Conservation (phyloP, 495 filamentous ascomycete species). For the Talaromyces proteolyticus region DNA sequence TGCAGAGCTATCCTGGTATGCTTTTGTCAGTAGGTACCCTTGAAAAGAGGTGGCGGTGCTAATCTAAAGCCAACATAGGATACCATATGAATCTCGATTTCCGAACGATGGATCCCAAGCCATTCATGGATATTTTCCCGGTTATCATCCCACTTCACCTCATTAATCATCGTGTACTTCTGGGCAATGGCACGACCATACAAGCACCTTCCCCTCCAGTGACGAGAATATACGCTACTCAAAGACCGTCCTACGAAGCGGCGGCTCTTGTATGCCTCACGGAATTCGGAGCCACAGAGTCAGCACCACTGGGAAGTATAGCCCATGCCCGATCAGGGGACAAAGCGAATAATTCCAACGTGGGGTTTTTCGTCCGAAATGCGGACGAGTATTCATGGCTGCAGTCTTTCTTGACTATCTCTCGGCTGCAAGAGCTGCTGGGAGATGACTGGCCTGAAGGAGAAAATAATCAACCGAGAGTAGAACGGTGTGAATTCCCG, state of each 20-base stretch:
- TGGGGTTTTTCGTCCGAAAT: slow-evolving; percentile 20
- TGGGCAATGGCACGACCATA: background rate
- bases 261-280: background rate
- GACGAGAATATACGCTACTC: background rate
- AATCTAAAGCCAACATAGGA: background rate
- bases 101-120: slow-evolving; percentile 10
- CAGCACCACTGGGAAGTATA: slow-evolving; percentile 14
- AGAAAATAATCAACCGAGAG: slow-evolving; percentile 5
- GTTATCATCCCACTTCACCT: slow-evolving; percentile 12
- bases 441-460: slow-evolving; percentile 21
- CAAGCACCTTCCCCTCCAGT: background rate
- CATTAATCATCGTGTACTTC: background rate
- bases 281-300: slow-evolving; percentile 9
- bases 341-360: slow-evolving; percentile 21
- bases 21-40: background rate
- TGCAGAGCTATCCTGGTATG: slow-evolving; percentile 22
- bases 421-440: slow-evolving; percentile 14
- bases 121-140: slow-evolving; percentile 13
- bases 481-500: slow-evolving; percentile 16
- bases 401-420: slow-evolving; percentile 14
- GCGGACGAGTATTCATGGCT: slow-evolving; percentile 20
- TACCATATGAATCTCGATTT: slow-evolving; percentile 11
- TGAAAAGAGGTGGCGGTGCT: background rate
- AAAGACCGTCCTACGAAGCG: slow-evolving; percentile 8
- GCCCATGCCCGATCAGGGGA: slow-evolving; percentile 24